Evolutionary conservation across 345 rosid species (phyloP), one percentile per base, ranked within the genome.

Genomic region (Boechera divaricarpa): DNA sequence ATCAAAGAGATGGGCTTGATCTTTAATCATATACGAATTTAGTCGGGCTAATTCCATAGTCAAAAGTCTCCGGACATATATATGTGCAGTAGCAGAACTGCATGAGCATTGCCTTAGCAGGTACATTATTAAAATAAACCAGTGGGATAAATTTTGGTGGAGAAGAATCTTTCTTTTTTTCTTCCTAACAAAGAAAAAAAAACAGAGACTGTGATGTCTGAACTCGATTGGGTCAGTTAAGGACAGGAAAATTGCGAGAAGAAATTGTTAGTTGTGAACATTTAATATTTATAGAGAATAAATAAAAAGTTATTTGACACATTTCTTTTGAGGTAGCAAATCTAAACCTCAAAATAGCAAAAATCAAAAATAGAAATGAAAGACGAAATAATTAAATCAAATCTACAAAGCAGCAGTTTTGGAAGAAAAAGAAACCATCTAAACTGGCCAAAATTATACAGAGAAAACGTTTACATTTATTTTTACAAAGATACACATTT

Each of bases 221-320:
- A 74, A 64, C 72, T 64, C 72, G 48, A 65, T 65, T 74, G 48
- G 55, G 39, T 74, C 78, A 74, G 78, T 42, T 58, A 74, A 32
- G 56, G 64, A 74, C 65, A 52, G 18, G 13, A 35, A 61, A 72
- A 26, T 8, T 44, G 41, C 26, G 28, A 65, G 5, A 65, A 36
- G 33, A 67, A 35, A 36, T 55, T 69, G 49, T 56, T 69, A 26
- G 49, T 68, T 72, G 76, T 6, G 32, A 48, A 52, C 69, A 52
- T 73, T 63, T 73, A 41, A 42, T 51, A 28, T n/a, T 45, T 48
- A 28, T 48, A 16, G 5, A 12, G 11, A 49, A 16, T 16, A 18
- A 49, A 18, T 11, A 35, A 13, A 59, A 58, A 13, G 18, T 6
- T 60, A 16, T 73, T 63, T 26, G 16, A 42, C 11, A 53, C 11